These are phyloP conservation scores for Parachlorella kessleri DNA, from an alignment of 139 green algal genomes.

Conservation along the genomic window DNA sequence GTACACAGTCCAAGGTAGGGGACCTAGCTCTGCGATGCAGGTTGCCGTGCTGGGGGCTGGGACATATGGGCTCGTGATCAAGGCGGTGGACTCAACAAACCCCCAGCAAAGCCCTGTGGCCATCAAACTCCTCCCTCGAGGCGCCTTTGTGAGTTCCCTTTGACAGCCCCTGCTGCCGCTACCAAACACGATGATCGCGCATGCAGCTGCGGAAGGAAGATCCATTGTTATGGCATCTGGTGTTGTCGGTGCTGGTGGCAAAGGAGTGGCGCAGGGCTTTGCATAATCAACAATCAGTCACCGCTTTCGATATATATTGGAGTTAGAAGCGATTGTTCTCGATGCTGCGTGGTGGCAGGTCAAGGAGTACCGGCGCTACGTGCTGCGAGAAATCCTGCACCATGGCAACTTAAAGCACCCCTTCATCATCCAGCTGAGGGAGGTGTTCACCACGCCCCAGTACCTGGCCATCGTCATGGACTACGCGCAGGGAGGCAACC, in stretches of 20 bases:
- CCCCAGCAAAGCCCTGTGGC: conserved; percentile 35
- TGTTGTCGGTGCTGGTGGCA: not conserved
- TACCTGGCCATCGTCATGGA: conserved; percentile 68
- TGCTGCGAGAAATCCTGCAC: conserved; percentile 62
- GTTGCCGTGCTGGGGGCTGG: conserved; percentile 35
- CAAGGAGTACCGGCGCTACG: conserved; percentile 42
- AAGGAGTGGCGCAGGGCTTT: not conserved
- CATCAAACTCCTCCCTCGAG: conserved; percentile 52
- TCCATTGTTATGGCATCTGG: no score
- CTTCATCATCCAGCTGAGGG: conserved; percentile 50
- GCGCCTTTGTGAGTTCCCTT: conserved; percentile 41
- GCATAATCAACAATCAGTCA: no score
- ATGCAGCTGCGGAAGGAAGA: no score
- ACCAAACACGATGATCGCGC: no score
- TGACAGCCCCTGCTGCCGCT: not conserved
- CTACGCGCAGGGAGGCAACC: conserved; percentile 70
- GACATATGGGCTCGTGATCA: conserved; percentile 49
- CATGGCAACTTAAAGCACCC: conserved; percentile 58
- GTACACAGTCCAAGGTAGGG: no score
- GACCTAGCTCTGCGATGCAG: conserved; percentile 29
- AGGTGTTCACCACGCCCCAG: conserved; percentile 54
- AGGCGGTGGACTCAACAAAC: conserved; percentile 33
- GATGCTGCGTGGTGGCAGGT: conserved; percentile 18
- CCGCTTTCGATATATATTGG: not conserved
- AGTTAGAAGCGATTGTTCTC: not conserved